phyloP scores from a whole-genome alignment of 805 yeast genomes.

The Lipomyces lipofer region DNA sequence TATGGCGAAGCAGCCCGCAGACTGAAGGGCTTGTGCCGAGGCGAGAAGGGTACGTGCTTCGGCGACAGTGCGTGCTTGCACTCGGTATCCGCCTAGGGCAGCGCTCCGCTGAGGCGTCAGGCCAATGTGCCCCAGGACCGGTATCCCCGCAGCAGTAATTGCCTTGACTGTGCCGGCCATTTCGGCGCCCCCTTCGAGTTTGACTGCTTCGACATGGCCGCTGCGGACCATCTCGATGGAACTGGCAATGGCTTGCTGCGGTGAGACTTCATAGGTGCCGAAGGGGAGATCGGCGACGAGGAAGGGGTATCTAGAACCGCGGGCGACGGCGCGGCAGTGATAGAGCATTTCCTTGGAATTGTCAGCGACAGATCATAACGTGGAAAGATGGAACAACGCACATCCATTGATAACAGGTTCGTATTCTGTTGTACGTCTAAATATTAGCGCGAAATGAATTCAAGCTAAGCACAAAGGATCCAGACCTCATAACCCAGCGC shows the following conservation, averaged over 20 bases:
- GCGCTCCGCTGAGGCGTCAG: conserved; percentile 86
- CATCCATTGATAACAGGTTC: conserved; percentile 71
- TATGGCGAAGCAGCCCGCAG: conserved; percentile 73
- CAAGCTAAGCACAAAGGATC: too few species aligned
- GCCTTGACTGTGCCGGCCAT: conserved; percentile 55
- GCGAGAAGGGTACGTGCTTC: conserved; percentile 59
- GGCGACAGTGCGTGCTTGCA: conserved; percentile 65
- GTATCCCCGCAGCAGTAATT: conserved; percentile 70
- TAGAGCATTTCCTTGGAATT: conserved; percentile 57
- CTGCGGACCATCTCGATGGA: conserved; percentile 55
- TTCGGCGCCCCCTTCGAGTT: conserved; percentile 78
- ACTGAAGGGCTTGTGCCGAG: conserved; percentile 69
- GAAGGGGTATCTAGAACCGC: conserved; percentile 68
- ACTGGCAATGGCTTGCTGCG: conserved; percentile 61
- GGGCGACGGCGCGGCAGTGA: conserved; percentile 70
- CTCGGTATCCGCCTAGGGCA: conserved; percentile 79
- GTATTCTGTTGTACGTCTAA: conserved; percentile 41
- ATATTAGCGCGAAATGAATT: too few species aligned
- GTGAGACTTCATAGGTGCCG: conserved; percentile 73
- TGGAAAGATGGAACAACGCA: not conserved
- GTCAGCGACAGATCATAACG: not conserved
- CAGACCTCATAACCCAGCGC: conserved; percentile 75
- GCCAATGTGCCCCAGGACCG: conserved; percentile 90
- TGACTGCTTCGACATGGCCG: conserved; percentile 70
- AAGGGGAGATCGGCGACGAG: conserved; percentile 85